These are phyloP conservation scores for Didymellaceae sp. DNA, from an alignment of 2,329 filamentous ascomycete genomes.

Conservation along the genomic window DNA sequence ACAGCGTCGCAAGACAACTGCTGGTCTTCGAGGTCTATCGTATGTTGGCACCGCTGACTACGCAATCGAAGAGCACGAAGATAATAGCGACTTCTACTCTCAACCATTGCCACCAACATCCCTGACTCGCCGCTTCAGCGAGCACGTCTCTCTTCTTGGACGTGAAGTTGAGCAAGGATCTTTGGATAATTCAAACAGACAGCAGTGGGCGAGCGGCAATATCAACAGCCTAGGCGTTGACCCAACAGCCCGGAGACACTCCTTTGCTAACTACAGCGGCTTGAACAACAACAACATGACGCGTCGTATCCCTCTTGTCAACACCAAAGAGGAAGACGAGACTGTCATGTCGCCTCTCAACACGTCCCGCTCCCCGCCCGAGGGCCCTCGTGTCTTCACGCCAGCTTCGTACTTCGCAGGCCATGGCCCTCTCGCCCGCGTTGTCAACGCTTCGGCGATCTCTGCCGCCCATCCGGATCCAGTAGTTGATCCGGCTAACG, in stretches of 20 bases:
- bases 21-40: slow-evolving; percentile 65
- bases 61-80: slow-evolving; percentile 75
- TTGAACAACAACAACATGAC: slow-evolving; percentile 36
- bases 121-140: slow-evolving; percentile 47
- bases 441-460: slow-evolving; percentile 45
- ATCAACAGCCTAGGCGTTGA: slow-evolving; percentile 31
- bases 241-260: slow-evolving; percentile 76
- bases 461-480: slow-evolving; percentile 47
- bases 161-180: slow-evolving; percentile 35
- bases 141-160: slow-evolving; percentile 34
- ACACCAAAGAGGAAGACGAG: slow-evolving; percentile 44
- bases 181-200: slow-evolving; percentile 32
- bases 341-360: slow-evolving; percentile 32
- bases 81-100: slow-evolving; percentile 63
- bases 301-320: slow-evolving; percentile 31
- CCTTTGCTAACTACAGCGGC: slow-evolving; percentile 63
- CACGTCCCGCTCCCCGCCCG: slow-evolving; percentile 53
- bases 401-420: slow-evolving; percentile 48
- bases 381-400: slow-evolving; percentile 64
- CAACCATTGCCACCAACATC: slow-evolving; percentile 42
- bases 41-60: slow-evolving; percentile 68
- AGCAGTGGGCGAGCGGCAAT: slow-evolving; percentile 39
- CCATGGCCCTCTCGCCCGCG: slow-evolving; percentile 44
- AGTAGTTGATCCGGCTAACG: slow-evolving; percentile 27
- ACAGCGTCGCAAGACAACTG: slow-evolving; percentile 37